Percentiles rank a stretch among this genome's conserved stretches.
Evolutionary conservation across 75 land plant genomes (phyloP).

Genomic region (Picea sitchensis): DNA sequence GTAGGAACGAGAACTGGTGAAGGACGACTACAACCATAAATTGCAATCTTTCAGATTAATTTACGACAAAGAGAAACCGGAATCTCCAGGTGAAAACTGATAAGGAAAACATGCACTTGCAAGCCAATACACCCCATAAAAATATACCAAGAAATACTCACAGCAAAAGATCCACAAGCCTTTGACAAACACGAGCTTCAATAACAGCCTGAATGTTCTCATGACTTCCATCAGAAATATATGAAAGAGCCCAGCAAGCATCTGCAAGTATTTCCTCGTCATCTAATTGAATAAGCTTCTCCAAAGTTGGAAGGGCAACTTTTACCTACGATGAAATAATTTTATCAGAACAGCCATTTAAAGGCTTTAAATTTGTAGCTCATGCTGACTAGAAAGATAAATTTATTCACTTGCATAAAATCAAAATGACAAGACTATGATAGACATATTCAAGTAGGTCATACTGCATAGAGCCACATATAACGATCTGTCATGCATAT

Average conservation of each 20-base stretch:
- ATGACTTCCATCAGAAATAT: slow-evolving; percentile 75
- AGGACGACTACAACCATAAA: slow-evolving; percentile 33
- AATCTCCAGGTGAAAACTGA: background rate
- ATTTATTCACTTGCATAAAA: too few relatives aligned
- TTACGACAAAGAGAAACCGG: too few relatives aligned
- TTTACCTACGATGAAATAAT: slow-evolving; percentile 34
- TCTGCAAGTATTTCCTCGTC: slow-evolving; percentile 62
- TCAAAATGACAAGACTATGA: too few relatives aligned
- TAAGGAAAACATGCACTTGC: too few relatives aligned
- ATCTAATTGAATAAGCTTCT: slow-evolving; percentile 51
- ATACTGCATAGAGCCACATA: too few relatives aligned
- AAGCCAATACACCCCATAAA: too few relatives aligned
- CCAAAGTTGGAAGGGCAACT: slow-evolving; percentile 66
- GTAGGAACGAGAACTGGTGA: slow-evolving; percentile 62
- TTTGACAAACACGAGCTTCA: slow-evolving; percentile 57
- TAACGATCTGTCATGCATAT: too few relatives aligned
- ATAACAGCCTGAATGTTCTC: slow-evolving; percentile 73
- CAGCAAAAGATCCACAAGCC: slow-evolving; percentile 50
- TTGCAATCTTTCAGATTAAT: background rate
- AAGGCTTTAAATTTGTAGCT: too few relatives aligned
- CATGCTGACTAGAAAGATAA: too few relatives aligned
- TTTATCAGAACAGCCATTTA: background rate
- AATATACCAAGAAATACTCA: background rate
- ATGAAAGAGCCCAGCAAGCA: slow-evolving; percentile 66
- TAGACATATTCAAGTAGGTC: too few relatives aligned